These are phyloP conservation scores for Umbelopsis sp. DNA, from an alignment of 371 early-diverging fungal species.

Conservation along the genomic window DNA sequence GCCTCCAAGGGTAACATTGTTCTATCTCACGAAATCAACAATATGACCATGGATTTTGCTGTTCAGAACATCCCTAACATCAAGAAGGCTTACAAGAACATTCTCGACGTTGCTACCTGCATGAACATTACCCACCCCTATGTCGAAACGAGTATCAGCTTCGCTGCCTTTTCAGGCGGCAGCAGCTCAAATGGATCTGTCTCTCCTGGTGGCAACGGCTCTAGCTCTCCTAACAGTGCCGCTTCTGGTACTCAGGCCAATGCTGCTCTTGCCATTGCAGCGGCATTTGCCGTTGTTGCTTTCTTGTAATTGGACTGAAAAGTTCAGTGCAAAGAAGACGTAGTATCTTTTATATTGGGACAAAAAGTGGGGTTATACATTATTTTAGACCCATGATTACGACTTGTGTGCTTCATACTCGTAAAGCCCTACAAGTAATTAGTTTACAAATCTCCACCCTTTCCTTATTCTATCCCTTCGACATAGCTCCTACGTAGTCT, in stretches of 20 bases:
- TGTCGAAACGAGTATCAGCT: conserved; percentile 44
- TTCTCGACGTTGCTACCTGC: conserved; percentile 55
- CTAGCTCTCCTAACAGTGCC: conserved; percentile 5
- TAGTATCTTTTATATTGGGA: too few species aligned
- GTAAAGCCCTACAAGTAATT: too few species aligned
- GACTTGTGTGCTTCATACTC: neutral
- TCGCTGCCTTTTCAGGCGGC: conserved; percentile 39
- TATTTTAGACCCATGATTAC: neutral
- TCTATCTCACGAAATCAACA: conserved; percentile 57
- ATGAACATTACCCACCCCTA: conserved; percentile 59
- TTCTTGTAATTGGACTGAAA: conserved; percentile 22
- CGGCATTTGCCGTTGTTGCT: conserved; percentile 36
- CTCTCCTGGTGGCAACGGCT: conserved; percentile 28
- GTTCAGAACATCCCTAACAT: conserved; percentile 49
- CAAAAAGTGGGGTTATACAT: neutral
- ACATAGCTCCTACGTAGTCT: conserved; percentile 18
- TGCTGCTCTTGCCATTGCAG: conserved; percentile 38
- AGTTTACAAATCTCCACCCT: neutral
- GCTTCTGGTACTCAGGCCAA: conserved; percentile 24
- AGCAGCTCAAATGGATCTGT: conserved; percentile 33
- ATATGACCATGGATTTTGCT: conserved; percentile 56
- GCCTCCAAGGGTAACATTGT: conserved; percentile 47
- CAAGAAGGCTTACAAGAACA: conserved; percentile 50
- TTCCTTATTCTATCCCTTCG: conserved; percentile 3
- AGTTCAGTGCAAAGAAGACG: too few species aligned